Evolutionary conservation across 164 flowering plant species (phyloP).

Genomic region (Dillenia turbinata): DNA sequence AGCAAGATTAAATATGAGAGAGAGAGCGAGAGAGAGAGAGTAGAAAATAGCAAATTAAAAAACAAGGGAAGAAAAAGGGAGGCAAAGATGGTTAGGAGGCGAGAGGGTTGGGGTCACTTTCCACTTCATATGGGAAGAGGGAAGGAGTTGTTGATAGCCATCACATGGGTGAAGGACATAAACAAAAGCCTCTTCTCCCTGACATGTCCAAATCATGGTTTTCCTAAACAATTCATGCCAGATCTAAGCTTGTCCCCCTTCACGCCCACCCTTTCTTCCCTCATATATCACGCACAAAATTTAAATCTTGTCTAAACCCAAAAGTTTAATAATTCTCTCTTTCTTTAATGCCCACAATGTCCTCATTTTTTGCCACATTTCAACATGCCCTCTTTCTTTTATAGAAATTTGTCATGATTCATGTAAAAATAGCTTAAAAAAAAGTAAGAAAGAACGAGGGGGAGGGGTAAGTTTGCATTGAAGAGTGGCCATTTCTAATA

Average conservation of each 20-base stretch:
- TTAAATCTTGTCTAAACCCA: not conserved
- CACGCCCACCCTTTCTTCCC: slow-evolving; percentile 3
- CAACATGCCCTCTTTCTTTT: too few species aligned
- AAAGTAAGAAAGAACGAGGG: too few species aligned
- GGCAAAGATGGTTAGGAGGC: not conserved
- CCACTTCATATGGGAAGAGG: slow-evolving; percentile 19
- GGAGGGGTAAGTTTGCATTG: too few species aligned
- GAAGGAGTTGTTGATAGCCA: slow-evolving; percentile 16
- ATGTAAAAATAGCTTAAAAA: not conserved
- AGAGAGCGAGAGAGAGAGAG: not conserved
- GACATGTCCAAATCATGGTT: slow-evolving; percentile 40
- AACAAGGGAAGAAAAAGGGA: slow-evolving; percentile 5
- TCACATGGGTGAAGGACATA: slow-evolving; percentile 32
- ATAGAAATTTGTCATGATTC: too few species aligned
- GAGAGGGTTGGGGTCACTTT: slow-evolving; percentile 15
- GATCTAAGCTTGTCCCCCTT: slow-evolving; percentile 29
- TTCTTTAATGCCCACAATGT: not conserved
- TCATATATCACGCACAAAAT: slow-evolving; percentile 3
- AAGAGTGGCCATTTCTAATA: not conserved
- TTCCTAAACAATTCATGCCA: slow-evolving; percentile 28
- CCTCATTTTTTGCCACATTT: not conserved
- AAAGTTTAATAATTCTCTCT: not conserved
- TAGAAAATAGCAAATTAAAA: not conserved
- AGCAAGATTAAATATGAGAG: not conserved
- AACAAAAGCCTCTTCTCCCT: slow-evolving; percentile 16